A percentile compares a stretch with the other conserved stretches of the same genome.
phyloP scores from a whole-genome alignment of 2,329 filamentous ascomycete species.

The Colletotrichum sublineola region DNA sequence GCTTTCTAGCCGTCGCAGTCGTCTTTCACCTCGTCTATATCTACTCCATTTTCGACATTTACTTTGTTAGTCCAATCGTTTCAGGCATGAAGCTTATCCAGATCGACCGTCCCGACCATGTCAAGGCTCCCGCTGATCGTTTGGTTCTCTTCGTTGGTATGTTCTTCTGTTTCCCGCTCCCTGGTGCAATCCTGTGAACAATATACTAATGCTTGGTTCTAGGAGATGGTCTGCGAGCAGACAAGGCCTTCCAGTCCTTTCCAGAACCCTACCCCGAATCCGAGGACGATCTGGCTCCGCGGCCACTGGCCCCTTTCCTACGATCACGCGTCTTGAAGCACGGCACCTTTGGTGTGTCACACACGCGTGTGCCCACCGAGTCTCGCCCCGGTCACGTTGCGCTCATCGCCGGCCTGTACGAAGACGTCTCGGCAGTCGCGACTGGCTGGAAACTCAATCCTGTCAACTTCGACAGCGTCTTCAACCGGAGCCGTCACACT shows the following conservation, averaged over 20 bases:
- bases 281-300: constrained; percentile 75
- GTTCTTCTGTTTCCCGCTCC: constrained; percentile 25
- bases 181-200: neutral
- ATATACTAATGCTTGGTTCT: constrained; percentile 14
- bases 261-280: constrained; percentile 83
- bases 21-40: constrained; percentile 95
- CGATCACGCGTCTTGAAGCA: constrained; percentile 89
- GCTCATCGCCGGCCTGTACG: constrained; percentile 94
- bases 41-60: constrained; percentile 97
- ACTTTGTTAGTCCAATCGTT: constrained; percentile 98
- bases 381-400: constrained; percentile 97
- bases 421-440: constrained; percentile 96
- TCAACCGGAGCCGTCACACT: constrained; percentile 95
- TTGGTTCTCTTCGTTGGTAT: constrained; percentile 93
- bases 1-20: constrained; percentile 89
- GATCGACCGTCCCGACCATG: constrained; percentile 70
- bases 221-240: constrained; percentile 94
- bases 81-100: constrained; percentile 90
- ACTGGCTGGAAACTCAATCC: constrained; percentile 99
- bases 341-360: constrained; percentile 96
- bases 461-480: constrained; percentile 98
- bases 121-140: constrained; percentile 85
- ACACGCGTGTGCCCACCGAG: constrained; percentile 96
- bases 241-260: constrained; percentile 96
- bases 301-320: constrained; percentile 90